Base-by-base conservation (phyloP, 257 asterid genomes). In the Leonotis leonurus region DNA sequence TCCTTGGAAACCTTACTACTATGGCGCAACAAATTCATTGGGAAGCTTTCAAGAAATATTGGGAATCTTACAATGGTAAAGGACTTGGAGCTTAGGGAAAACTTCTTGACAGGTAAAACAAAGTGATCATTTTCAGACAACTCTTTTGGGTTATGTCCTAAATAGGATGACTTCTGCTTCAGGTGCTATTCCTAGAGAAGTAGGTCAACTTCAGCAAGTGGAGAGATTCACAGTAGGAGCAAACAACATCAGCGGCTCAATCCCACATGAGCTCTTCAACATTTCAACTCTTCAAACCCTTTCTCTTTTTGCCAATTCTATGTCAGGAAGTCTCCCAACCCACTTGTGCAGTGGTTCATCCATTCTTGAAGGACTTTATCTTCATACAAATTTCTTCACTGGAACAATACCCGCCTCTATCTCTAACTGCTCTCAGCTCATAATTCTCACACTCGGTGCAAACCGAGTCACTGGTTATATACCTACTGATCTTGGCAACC, bases 21-120 rank as follows among this genome's bases (percentile, higher is more conserved):
- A 8, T 0, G 5, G 22, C 2, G 10, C 1, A 71, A 50, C 27
- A 51, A 57, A 27, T 36, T 71, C 22, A 49, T 13, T 3, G 72
- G 76, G 36, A 10, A 7, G 0, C 21, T 71, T 3, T 64, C 68
- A 11, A 32, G 60, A 22, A 46, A 62, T 18, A 26, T 71, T 25
- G 48, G 44, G 16, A 71, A 71, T 56, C 55, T 46, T 20, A 63
- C 56, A 8, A 18, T 14, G 26, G 41, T 64, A 2, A 41, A 13
- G 29, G 0, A 0, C 1, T 27, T 64, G 36, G 7, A 1, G 3
- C 55, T 56, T 13, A 0, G 4, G 1, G 0, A 13, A 0, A 56
- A 50, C 40, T 4, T 8, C 32, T 51, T 51, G 16, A 45, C 76
- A 75, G 84, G 85, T 40, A 43, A n/a, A n/a, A n/a, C n/a, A n/a